Evolutionary conservation across 805 yeast genomes (phyloP).

Genomic region (Pichia cephalocereana): DNA sequence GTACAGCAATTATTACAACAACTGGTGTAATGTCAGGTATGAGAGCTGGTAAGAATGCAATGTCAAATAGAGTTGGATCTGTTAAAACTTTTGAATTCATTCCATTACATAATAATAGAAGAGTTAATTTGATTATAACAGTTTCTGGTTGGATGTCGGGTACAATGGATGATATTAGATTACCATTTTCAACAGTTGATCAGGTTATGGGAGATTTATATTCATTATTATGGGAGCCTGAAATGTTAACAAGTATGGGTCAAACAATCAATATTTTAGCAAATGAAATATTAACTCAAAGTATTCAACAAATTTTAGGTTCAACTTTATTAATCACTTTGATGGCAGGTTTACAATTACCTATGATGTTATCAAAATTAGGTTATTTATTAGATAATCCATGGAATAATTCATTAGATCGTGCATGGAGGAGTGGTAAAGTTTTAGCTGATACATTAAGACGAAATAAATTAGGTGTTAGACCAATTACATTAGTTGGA

Average conservation of each 20-base stretch:
- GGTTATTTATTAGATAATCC: conserved; percentile 91
- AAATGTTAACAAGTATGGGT: conserved; percentile 91
- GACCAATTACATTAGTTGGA: conserved; percentile 90
- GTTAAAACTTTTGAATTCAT: conserved; percentile 90
- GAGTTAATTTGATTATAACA: conserved; percentile 79
- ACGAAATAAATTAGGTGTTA: conserved; percentile 77
- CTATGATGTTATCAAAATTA: conserved; percentile 82
- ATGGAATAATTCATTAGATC: conserved; percentile 93
- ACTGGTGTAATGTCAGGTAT: conserved; percentile 92
- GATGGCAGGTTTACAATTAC: conserved; percentile 88
- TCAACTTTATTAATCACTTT: conserved; percentile 81
- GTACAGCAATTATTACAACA: conserved; percentile 87
- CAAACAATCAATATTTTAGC: conserved; percentile 92
- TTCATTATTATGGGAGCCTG: conserved; percentile 96
- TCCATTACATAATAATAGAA: conserved; percentile 83
- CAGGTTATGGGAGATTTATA: conserved; percentile 96
- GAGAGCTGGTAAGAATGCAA: conserved; percentile 75
- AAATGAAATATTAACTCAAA: conserved; percentile 84
- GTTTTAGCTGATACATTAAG: conserved; percentile 86
- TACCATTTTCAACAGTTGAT: conserved; percentile 93
- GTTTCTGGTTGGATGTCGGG: conserved; percentile 98
- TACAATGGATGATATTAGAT: conserved; percentile 86
- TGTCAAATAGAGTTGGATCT: conserved; percentile 79
- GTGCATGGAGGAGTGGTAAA: conserved; percentile 95
- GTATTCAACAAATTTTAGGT: conserved; percentile 92